These are phyloP conservation scores for Oropetium thomaeum DNA, from an alignment of 176 grass and related monocot genomes.

Conservation along the genomic window DNA sequence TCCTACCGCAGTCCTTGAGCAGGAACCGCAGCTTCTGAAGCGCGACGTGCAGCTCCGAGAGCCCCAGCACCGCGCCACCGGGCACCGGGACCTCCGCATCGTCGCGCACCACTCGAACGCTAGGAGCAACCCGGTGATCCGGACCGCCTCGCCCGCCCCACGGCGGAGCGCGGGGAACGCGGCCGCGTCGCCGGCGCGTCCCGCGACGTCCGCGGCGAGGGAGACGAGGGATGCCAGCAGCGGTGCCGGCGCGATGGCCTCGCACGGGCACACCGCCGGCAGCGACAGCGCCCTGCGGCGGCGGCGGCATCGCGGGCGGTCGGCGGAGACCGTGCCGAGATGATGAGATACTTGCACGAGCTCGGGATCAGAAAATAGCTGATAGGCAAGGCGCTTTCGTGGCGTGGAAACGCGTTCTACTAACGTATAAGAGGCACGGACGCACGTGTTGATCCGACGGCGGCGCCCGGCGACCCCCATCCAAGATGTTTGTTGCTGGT, in stretches of 20 bases:
- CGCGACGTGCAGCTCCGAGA: conserved; percentile 87
- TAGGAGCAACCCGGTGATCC: conserved; percentile 50
- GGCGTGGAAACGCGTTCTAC: conserved; percentile 1
- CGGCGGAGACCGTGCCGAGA: background rate
- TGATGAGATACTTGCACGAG: background rate
- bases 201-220: conserved; percentile 38
- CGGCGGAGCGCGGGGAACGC: conserved; percentile 46
- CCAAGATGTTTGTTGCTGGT: background rate
- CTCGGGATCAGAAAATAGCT: background rate
- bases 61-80: conserved; percentile 31
- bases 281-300: conserved; percentile 43
- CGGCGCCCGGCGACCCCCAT: background rate
- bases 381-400: background rate
- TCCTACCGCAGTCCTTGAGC: conserved; percentile 40
- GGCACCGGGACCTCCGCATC: background rate
- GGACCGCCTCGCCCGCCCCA: conserved; percentile 42
- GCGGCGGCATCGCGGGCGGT: background rate
- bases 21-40: conserved; percentile 69
- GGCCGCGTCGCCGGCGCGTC: background rate
- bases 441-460: background rate
- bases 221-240: conserved; percentile 45
- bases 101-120: conserved; percentile 40
- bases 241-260: conserved; percentile 40
- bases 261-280: conserved; percentile 64
- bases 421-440: conserved; percentile 5